Base-by-base conservation (phyloP, 2,329 filamentous ascomycete species). In the Colletotrichum gigasporum region DNA sequence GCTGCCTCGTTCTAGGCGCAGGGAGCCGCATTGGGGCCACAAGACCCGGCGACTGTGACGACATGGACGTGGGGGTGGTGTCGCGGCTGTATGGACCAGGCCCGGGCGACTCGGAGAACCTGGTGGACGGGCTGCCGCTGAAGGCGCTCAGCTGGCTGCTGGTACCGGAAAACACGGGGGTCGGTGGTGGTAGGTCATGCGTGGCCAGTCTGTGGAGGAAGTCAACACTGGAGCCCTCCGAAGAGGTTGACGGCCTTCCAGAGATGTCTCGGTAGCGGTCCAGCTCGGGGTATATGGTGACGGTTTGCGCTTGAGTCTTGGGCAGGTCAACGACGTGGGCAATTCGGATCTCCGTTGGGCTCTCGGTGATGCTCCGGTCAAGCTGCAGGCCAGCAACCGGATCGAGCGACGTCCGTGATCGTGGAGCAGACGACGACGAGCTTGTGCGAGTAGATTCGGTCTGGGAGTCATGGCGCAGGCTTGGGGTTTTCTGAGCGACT, bases 51-150 rank as follows among this genome's bases (percentile, higher is more conserved):
- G 91, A 94, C 70, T 91, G 90, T 1, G 91, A 94, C 7, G 89
- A 91, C 67, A 91, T 89, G 9, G 91, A 94, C 4, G 91, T 93
- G 6, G 91, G 91, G 3, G 91, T 94, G 1, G 91, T 93, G 63
- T 91, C 90, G 67, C 91, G 85, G 72, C 91, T 94, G 75, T 93
- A 94, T 5, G 87, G 79, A 2, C 90, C 87, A 10, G 90, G 87
- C 1, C 87, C 86, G 1, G 88, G 88, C 1, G 91, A 94, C 59
- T 88, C 91, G 2, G 90, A 92, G 71, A 91, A 93, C 65, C 89
- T 83, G 2, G 91, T 93, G 4, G 91, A 94, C 35, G 91, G 90
- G 63, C 90, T 93, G 22, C 83, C 87, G 65, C 91, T 93, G 55
- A 89, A 83, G 3, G 83, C 85, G 74, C 86, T 86, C 41, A 82